These are phyloP conservation scores for Dictyostelium citrinum DNA, from an alignment of 78 protist genomes.

Conservation along the genomic window DNA sequence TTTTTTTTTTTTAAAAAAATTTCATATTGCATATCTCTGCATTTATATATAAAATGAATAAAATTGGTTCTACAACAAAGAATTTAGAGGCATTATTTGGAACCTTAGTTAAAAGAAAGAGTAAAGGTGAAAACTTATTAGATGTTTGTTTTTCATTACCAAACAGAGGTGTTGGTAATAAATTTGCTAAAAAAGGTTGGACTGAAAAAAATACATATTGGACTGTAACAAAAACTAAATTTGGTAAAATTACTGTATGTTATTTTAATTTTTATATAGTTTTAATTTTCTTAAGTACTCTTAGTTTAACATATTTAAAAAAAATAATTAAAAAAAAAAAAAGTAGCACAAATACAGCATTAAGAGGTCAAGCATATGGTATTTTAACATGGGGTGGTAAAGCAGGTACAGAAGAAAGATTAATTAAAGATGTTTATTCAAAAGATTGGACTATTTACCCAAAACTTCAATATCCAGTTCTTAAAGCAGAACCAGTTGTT, in stretches of 20 bases:
- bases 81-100: not conserved
- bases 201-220: slow-evolving; percentile 39
- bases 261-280: not conserved
- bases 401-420: not conserved
- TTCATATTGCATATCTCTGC: not conserved
- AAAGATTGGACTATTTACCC: slow-evolving; percentile 58
- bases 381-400: slow-evolving; percentile 65
- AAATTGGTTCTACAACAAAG: not conserved
- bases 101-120: not conserved
- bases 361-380: slow-evolving; percentile 56
- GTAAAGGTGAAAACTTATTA: slow-evolving; percentile 40
- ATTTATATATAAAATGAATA: not conserved
- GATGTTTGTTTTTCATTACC: slow-evolving; percentile 55
- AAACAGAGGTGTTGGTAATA: slow-evolving; percentile 53
- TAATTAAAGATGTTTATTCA: not conserved
- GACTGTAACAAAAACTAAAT: slow-evolving; percentile 56
- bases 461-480: not conserved
- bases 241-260: slow-evolving; percentile 25
- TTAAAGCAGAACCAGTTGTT: not conserved
- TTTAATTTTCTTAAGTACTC: not conserved
- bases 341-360: not conserved
- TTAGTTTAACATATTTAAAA: not conserved
- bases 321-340: not conserved
- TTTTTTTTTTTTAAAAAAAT: not conserved
- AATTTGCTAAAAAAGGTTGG: slow-evolving; percentile 48